These are phyloP conservation scores for Kluyveromyces wickerhamii DNA, from an alignment of 805 yeast species.

Conservation along the genomic window DNA sequence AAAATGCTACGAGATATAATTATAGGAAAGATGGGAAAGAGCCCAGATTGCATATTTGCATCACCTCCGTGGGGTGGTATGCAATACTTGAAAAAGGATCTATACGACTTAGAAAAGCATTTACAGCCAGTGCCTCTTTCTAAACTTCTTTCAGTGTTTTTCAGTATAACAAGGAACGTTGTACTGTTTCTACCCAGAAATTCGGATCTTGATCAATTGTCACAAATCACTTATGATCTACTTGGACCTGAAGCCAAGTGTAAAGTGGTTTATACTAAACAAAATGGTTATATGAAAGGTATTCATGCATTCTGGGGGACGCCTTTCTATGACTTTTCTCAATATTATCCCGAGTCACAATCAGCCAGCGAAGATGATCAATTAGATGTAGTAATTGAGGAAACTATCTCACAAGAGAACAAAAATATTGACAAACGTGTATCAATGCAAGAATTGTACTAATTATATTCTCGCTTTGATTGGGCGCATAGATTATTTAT, in stretches of 20 bases:
- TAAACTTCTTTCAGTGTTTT: constrained; percentile 36
- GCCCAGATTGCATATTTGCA: constrained; percentile 44
- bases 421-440: no score
- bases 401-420: no score
- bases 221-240: constrained; percentile 37
- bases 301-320: constrained; percentile 56
- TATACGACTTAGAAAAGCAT: constrained; percentile 39
- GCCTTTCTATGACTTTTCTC: constrained; percentile 26
- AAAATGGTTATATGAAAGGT: constrained; percentile 43
- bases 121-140: constrained; percentile 43
- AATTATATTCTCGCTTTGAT: no score
- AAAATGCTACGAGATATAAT: constrained; percentile 10
- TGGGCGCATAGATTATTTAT: no score
- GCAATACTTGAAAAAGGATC: constrained; percentile 35
- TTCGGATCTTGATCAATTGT: constrained; percentile 44
- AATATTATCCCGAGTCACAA: no score
- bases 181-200: constrained; percentile 60
- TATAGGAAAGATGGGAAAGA: constrained; percentile 1
- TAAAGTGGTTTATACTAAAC: constrained; percentile 38
- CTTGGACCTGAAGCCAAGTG: constrained; percentile 39
- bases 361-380: no score
- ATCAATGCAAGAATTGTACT: no score
- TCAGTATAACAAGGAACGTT: constrained; percentile 38
- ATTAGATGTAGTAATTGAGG: no score
- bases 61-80: constrained; percentile 93